Evolutionary conservation across 2,329 filamentous ascomycete genomes (phyloP), one percentile per base, ranked within the genome.

Genomic region (Pseudogymnoascus sp.): DNA sequence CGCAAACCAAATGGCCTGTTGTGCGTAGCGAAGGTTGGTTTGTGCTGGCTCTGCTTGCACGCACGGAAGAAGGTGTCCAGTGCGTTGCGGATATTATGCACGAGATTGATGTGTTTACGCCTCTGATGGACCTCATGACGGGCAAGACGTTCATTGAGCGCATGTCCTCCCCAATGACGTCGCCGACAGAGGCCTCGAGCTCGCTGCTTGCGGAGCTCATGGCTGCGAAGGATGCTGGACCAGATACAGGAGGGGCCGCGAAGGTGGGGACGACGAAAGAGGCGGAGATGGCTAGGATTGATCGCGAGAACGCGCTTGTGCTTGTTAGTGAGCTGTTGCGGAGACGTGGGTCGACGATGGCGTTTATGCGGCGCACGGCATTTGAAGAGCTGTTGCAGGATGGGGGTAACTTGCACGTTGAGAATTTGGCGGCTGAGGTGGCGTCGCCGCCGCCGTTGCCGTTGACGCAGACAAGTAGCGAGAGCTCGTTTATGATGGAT

Each of bases 11-110:
- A 65, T 87, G 83, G 77, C 81, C 83, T 0, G 76, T 80, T 1
- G 74, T 87, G 2, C 77, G 82, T 15, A 84, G 82, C 39, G 85
- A 87, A 68, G 78, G 80, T 2, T 83, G 84, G 79, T 87, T 87
- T 65, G 79, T 85, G 5, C 77, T 86, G 60, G 85, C 85, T 2
- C 77, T 87, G 35, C 82, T 87, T 78, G 78, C 79, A 40, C 77
- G 82, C 29, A 78, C 79, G 1, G 62, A 69, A 1, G 78, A 81
- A 36, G 82, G 83, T 6, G 79, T 80, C 1, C 67, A 70, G 1
- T 72, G 80, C 9, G 77, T 83, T 15, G 67, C 76, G 7, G 72
- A 74, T 10, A 71, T 79, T 1, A 70, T 85, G 48, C 69, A 75
- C 8, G 72, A 77, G 0, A 68, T 74, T 0, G 76, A 75, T n/a